phyloP scores from a whole-genome alignment of 2,329 filamentous ascomycete species.

The Aureobasidium lini region DNA sequence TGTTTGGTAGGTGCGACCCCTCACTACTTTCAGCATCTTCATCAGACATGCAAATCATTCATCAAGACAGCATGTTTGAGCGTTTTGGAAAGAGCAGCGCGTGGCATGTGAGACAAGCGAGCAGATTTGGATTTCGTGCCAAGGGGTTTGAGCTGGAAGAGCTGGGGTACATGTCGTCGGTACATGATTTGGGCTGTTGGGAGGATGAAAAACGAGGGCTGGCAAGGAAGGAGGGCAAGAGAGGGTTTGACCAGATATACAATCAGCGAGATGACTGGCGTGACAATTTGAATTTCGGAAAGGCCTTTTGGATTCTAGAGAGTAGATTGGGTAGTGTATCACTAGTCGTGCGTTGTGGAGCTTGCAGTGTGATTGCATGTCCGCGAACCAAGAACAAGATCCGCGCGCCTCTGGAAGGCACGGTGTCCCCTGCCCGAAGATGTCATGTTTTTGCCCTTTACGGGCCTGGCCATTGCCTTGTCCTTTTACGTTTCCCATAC shows the following conservation, averaged over 20 bases:
- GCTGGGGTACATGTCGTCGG: constrained; percentile 2
- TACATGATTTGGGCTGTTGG: background rate
- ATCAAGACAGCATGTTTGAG: background rate
- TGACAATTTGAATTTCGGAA: background rate
- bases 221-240: background rate
- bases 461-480: background rate
- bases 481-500: background rate
- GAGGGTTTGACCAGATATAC: background rate
- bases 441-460: constrained; percentile 2
- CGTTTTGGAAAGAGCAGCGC: background rate
- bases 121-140: constrained; percentile 10
- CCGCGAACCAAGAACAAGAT: constrained; percentile 13
- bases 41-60: background rate
- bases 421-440: constrained; percentile 10
- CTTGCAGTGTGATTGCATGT: constrained; percentile 11
- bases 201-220: background rate
- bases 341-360: constrained; percentile 13
- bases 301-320: background rate
- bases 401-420: constrained; percentile 12
- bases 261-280: background rate
- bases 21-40: background rate
- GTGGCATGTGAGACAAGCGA: constrained; percentile 13
- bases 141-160: background rate
- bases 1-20: background rate
- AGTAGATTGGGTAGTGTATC: constrained; percentile 12